These are phyloP conservation scores for Entoloma clypeatum DNA, from an alignment of 1,284 basidiomycete species.

Conservation along the genomic window DNA sequence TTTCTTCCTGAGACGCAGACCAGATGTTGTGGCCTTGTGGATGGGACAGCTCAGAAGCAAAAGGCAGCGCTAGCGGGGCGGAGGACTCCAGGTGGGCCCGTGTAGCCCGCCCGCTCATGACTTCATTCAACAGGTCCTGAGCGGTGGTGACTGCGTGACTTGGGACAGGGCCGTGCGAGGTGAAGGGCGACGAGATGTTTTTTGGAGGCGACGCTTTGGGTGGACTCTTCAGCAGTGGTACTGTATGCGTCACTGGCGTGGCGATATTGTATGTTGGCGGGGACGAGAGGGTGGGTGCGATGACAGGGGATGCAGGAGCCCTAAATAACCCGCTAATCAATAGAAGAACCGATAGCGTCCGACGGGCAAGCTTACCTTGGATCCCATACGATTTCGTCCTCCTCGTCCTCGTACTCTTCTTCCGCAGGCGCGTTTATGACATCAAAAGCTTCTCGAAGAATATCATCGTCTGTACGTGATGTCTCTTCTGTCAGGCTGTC, in stretches of 20 bases:
- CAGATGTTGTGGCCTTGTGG: conserved; percentile 47
- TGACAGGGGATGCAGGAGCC: conserved; percentile 33
- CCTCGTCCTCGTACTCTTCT: conserved; percentile 46
- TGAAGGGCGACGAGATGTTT: conserved; percentile 19
- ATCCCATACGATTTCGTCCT: conserved; percentile 65
- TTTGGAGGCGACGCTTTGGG: conserved; percentile 27
- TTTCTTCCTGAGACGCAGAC: conserved; percentile 49
- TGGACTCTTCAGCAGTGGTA: conserved; percentile 28
- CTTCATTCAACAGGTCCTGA: conserved; percentile 57
- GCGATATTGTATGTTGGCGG: conserved; percentile 25
- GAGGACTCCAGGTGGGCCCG: conserved; percentile 30
- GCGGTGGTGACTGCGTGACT: conserved; percentile 44
- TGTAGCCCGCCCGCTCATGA: conserved; percentile 35
- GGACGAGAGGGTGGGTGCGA: conserved; percentile 24
- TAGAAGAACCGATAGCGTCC: not conserved
- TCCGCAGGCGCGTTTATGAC: conserved; percentile 47
- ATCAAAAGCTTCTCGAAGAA: conserved; percentile 72
- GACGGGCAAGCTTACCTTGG: conserved; percentile 41
- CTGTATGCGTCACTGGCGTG: conserved; percentile 25
- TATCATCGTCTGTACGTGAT: conserved; percentile 77
- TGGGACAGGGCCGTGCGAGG: conserved; percentile 20
- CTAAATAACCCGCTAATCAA: conserved; percentile 24
- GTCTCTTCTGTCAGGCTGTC: conserved; percentile 65
- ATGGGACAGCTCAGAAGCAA: conserved; percentile 38
- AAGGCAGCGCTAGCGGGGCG: conserved; percentile 37